Conservation (phyloP, 2,329 filamentous ascomycete genomes). For the Knufia fluminis region DNA sequence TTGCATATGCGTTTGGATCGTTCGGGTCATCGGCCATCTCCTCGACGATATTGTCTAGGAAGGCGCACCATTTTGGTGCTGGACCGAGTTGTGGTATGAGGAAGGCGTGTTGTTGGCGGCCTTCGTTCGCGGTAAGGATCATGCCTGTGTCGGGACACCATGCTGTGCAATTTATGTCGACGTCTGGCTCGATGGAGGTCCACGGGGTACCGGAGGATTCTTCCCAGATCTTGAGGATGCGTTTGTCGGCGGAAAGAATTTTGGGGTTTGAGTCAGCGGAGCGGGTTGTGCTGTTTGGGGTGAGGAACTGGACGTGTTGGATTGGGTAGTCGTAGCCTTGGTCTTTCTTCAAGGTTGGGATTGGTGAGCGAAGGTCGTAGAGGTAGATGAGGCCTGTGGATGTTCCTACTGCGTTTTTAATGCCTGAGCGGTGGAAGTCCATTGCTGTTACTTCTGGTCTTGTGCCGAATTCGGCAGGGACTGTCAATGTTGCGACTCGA, state of each 20-base stretch:
- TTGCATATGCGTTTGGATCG: slow-evolving; percentile 48
- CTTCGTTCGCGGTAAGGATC: slow-evolving; percentile 94
- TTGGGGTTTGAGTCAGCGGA: slow-evolving; percentile 62
- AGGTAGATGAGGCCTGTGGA: slow-evolving; percentile 79
- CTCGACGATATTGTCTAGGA: slow-evolving; percentile 94
- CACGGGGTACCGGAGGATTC: slow-evolving; percentile 72
- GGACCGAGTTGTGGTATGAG: slow-evolving; percentile 90
- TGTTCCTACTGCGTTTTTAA: slow-evolving; percentile 80
- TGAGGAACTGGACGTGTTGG: slow-evolving; percentile 65
- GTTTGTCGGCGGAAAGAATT: slow-evolving; percentile 83
- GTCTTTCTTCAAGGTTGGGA: slow-evolving; percentile 80
- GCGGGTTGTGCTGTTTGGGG: slow-evolving; percentile 57
- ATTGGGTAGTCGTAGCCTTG: slow-evolving; percentile 93
- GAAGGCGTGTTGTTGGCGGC: slow-evolving; percentile 87
- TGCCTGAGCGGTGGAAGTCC: slow-evolving; percentile 72
- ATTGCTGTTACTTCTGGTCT: slow-evolving; percentile 69
- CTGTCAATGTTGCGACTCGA: slow-evolving; percentile 66
- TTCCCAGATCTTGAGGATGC: slow-evolving; percentile 97
- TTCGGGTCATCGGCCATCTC: slow-evolving; percentile 84
- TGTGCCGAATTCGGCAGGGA: slow-evolving; percentile 33
- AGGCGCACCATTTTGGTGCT: slow-evolving; percentile 89
- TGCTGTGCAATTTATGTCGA: slow-evolving; percentile 89
- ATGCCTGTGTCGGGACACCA: slow-evolving; percentile 91
- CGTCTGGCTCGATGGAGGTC: slow-evolving; percentile 90
- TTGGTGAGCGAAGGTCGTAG: slow-evolving; percentile 82